Base-by-base conservation (phyloP, 108 stramenopile species). In the Nitzschia sp. region DNA sequence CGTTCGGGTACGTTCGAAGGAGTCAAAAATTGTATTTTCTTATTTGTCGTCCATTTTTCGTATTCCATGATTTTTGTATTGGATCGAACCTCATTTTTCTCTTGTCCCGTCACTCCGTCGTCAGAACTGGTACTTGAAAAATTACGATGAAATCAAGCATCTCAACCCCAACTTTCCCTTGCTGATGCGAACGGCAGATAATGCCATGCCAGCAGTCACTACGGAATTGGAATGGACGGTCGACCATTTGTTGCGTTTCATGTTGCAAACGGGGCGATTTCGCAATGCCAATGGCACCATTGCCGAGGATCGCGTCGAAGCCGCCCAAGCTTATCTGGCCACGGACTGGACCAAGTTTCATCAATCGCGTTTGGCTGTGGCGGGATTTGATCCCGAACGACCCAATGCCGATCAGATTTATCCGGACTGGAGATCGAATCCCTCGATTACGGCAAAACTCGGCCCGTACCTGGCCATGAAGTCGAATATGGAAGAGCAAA, bases 171-270 rank as follows among this genome's bases (percentile, higher is more conserved):
- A 88, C 48, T 78, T 94, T 74, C 85, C 89, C 24, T 75, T 94
- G 48, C 69, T 89, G 69, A 78, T 94, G 76, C 92, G 92, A 54
- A 86, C 84, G 15, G 64, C 86, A 55, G 86, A 87, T 46, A 94
- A 94, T 64, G 85, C 86, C 74, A 89, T 89, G 88, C 92, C 92
- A 4, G 92, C 92, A 30, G 88, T 94, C 49, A 89, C 89, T 33
- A 91, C 92, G 46, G 85, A 91, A 59, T 42, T 94, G 51, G 79
- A 84, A 49, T 94, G 90, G 87, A 87, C 80, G 58, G 89, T 81
- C 29, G 76, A 88, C 47, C 84, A 94, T 70, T 63, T 94, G 55
- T 85, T 94, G 8, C 85, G 81, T 46, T 94, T 84, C 81, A 94
- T 94, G 89, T 76, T 94, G 36, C 89, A 91, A 65, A 89, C 80